A percentile compares a stretch with the other conserved stretches of the same genome.
Evolutionary conservation across 345 rosid species (phyloP).

Genomic region (Arabidopsis arenosa): DNA sequence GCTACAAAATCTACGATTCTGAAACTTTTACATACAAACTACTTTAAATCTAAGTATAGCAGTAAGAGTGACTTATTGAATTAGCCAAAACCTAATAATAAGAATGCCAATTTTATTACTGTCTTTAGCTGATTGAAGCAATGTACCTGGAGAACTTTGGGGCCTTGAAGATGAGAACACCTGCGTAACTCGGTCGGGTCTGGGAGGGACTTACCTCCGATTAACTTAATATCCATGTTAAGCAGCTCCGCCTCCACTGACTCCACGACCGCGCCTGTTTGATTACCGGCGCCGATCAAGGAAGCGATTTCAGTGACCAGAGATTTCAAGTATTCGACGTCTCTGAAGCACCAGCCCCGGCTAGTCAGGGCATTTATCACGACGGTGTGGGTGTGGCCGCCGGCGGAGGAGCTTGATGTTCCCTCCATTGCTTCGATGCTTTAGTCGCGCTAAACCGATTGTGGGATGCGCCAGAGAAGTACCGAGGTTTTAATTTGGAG

Average conservation of each 20-base stretch:
- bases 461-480: neutral
- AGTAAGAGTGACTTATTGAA: neutral
- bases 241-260: constrained; percentile 76
- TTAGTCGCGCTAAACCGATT: neutral
- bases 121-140: constrained; percentile 1
- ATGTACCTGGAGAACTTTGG: constrained; percentile 77
- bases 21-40: neutral
- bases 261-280: constrained; percentile 52
- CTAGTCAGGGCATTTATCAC: constrained; percentile 58
- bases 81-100: constrained; percentile 11
- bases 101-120: neutral
- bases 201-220: constrained; percentile 75
- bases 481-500: neutral
- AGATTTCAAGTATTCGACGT: constrained; percentile 51
- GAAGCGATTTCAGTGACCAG: constrained; percentile 47
- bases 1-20: no score
- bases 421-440: constrained; percentile 40
- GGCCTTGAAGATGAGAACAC: constrained; percentile 67
- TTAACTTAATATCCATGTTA: constrained; percentile 67
- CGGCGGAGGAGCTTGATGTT: constrained; percentile 40
- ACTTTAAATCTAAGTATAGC: neutral
- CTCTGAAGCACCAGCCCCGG: constrained; percentile 79
- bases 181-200: constrained; percentile 54
- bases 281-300: constrained; percentile 54
- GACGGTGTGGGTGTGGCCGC: constrained; percentile 24